Percentiles rank a stretch among this genome's conserved stretches.
These are phyloP conservation scores for Kwoniella sp. DNA, from an alignment of 768 basidiomycete species.

Conservation along the genomic window DNA sequence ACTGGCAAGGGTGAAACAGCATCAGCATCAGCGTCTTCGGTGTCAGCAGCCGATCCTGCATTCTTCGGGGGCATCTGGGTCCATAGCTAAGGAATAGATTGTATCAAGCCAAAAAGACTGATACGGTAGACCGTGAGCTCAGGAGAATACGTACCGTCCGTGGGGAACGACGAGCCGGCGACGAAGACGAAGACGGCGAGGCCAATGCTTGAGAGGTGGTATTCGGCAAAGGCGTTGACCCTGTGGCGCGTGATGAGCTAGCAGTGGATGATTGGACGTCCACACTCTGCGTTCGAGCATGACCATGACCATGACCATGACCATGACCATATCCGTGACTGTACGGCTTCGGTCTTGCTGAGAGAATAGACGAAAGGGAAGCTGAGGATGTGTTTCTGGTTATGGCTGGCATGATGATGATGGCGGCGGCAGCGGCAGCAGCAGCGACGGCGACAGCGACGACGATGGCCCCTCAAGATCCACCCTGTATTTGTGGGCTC, in stretches of 20 bases:
- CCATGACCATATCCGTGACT: background rate
- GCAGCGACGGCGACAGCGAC: too few species aligned
- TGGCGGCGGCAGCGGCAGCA: too few species aligned
- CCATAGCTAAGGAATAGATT: too few species aligned
- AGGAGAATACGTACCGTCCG: background rate
- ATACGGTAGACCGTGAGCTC: background rate
- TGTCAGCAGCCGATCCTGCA: too few species aligned
- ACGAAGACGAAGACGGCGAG: background rate
- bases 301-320: too few species aligned
- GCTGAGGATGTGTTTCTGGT: background rate
- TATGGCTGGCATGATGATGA: background rate
- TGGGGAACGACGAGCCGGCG: background rate
- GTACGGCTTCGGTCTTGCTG: background rate
- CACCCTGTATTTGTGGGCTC: too few species aligned
- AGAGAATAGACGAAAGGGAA: background rate
- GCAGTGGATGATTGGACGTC: background rate
- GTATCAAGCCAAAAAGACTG: too few species aligned
- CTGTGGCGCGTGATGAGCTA: background rate
- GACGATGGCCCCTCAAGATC: too few species aligned
- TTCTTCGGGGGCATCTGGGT: too few species aligned
- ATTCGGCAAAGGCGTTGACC: background rate
- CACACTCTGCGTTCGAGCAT: background rate
- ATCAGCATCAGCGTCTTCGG: too few species aligned
- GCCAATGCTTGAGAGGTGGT: too few species aligned
- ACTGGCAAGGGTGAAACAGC: background rate